phyloP scores from a whole-genome alignment of 2,329 filamentous ascomycete species.

The Colletotrichum tanaceti region DNA sequence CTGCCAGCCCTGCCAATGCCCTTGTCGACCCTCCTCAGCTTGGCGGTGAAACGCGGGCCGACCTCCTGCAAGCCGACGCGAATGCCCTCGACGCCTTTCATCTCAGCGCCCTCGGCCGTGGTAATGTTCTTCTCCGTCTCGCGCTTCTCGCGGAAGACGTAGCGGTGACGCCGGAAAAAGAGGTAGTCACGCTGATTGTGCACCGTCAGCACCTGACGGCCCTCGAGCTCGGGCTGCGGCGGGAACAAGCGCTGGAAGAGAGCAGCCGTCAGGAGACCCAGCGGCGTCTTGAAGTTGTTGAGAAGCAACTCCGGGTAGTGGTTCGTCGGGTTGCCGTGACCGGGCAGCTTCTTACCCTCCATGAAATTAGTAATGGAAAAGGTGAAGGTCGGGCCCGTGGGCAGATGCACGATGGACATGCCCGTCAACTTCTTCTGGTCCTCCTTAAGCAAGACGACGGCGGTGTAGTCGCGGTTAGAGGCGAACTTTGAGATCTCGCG shows the following conservation, averaged over 20 bases:
- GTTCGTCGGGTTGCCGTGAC: slow-evolving; percentile 87
- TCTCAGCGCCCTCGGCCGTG: slow-evolving; percentile 81
- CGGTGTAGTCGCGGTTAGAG: slow-evolving; percentile 82
- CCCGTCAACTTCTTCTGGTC: slow-evolving; percentile 87
- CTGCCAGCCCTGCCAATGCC: slow-evolving; percentile 79
- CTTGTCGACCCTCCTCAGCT: slow-evolving; percentile 90
- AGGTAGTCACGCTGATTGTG: slow-evolving; percentile 98
- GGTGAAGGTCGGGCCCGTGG: slow-evolving; percentile 89
- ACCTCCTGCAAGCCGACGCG: slow-evolving; percentile 86
- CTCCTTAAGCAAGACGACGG: slow-evolving; percentile 87
- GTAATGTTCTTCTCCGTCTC: slow-evolving; percentile 88
- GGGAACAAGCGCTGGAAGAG: slow-evolving; percentile 81
- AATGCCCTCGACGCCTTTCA: slow-evolving; percentile 87
- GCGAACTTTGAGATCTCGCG: slow-evolving; percentile 92
- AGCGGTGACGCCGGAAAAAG: slow-evolving; percentile 89
- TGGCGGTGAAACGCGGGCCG: slow-evolving; percentile 77
- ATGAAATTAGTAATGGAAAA: slow-evolving; percentile 93
- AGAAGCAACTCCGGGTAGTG: slow-evolving; percentile 91
- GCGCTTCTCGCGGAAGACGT: slow-evolving; percentile 91
- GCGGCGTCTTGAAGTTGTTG: slow-evolving; percentile 94
- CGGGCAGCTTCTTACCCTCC: slow-evolving; percentile 86
- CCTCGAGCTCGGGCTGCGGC: slow-evolving; percentile 82
- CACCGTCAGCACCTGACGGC: slow-evolving; percentile 89
- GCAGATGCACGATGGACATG: slow-evolving; percentile 85
- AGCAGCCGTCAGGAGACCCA: slow-evolving; percentile 88